Conservation (phyloP, 306 rosid genomes). For the Hippophae rhamnoides region DNA sequence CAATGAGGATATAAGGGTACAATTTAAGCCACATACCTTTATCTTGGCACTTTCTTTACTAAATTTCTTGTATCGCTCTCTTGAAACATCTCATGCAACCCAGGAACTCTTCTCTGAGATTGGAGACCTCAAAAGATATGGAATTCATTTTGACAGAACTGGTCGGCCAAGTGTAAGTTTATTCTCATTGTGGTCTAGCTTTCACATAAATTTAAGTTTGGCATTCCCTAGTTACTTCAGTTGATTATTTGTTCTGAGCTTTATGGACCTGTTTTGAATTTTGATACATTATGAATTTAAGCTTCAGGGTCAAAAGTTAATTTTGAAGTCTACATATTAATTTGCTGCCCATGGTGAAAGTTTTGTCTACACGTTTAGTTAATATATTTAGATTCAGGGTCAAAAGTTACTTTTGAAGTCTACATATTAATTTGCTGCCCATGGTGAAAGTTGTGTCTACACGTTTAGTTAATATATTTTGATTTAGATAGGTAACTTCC, state of each 20-base stretch:
- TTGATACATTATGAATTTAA: not conserved
- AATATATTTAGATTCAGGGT: no score
- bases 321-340: no score
- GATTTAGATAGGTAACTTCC: no score
- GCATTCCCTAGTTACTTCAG: not conserved
- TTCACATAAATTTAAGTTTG: not conserved
- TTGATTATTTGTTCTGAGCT: not conserved
- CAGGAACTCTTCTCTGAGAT: conserved; percentile 96
- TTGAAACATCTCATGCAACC: conserved; percentile 61
- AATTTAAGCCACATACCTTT: conserved; percentile 32
- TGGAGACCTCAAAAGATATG: conserved; percentile 77
- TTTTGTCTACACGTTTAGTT: no score
- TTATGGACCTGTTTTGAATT: not conserved
- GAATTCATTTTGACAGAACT: conserved; percentile 84
- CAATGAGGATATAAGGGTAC: conserved; percentile 98
- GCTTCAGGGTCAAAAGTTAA: no score
- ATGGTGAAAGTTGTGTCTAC: no score
- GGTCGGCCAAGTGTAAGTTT: conserved; percentile 80
- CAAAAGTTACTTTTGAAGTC: no score
- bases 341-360: no score
- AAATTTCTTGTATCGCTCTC: conserved; percentile 35
- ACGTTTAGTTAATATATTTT: no score
- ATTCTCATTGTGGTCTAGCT: not conserved
- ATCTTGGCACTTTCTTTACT: conserved; percentile 38
- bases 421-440: no score